Percentiles rank a stretch among this genome's conserved stretches.
These are phyloP conservation scores for Penicillium angulare DNA, from an alignment of 495 filamentous ascomycete genomes.

Conservation along the genomic window DNA sequence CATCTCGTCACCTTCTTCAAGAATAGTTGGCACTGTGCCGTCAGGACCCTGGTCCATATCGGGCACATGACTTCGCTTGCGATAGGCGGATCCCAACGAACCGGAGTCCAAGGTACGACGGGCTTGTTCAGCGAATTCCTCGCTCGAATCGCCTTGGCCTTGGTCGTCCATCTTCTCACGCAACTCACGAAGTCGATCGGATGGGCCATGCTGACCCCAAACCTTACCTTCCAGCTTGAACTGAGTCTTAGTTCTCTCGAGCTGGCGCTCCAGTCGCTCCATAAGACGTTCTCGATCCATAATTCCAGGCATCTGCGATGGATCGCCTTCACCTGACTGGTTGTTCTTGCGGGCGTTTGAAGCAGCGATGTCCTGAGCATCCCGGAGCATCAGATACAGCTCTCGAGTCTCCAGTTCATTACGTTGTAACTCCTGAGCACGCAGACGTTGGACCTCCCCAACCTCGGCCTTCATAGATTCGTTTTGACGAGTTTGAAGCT, in stretches of 20 bases:
- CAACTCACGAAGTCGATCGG: slow-evolving; percentile 86
- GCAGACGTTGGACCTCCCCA: slow-evolving; percentile 77
- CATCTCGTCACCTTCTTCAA: slow-evolving; percentile 43
- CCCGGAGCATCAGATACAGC: slow-evolving; percentile 95
- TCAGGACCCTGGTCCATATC: slow-evolving; percentile 42
- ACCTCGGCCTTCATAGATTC: slow-evolving; percentile 87
- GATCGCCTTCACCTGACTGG: slow-evolving; percentile 51
- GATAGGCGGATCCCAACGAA: slow-evolving; percentile 64
- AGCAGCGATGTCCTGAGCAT: slow-evolving; percentile 94
- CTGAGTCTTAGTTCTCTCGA: slow-evolving; percentile 96
- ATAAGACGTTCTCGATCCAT: slow-evolving; percentile 89
- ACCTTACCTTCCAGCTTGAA: slow-evolving; percentile 95
- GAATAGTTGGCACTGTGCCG: slow-evolving; percentile 30
- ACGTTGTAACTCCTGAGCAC: slow-evolving; percentile 89
- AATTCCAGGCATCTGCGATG: slow-evolving; percentile 85
- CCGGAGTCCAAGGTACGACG: slow-evolving; percentile 50
- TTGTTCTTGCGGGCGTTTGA: slow-evolving; percentile 70
- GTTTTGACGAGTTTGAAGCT: slow-evolving; percentile 79
- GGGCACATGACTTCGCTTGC: slow-evolving; percentile 56
- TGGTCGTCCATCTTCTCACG: slow-evolving; percentile 90
- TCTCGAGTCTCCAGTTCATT: slow-evolving; percentile 96
- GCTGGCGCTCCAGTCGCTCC: slow-evolving; percentile 86
- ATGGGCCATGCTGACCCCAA: slow-evolving; percentile 85
- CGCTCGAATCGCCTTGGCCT: slow-evolving; percentile 39
- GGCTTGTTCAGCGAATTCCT: slow-evolving; percentile 52